These are phyloP conservation scores for Galerina sulciceps DNA, from an alignment of 768 basidiomycete species.

Conservation along the genomic window DNA sequence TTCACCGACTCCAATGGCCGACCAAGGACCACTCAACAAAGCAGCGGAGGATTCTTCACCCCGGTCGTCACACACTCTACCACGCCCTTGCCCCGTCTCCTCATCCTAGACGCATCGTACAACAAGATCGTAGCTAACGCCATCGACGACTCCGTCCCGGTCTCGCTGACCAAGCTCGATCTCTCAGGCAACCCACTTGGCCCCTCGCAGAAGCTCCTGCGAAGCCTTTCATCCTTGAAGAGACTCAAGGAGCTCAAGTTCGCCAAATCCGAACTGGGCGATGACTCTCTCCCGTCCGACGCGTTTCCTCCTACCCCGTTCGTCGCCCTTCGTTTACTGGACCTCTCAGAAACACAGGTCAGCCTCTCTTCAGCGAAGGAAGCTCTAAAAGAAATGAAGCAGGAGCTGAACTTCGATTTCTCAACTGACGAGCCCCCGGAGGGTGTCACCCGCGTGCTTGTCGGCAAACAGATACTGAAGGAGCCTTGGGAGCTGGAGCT, in stretches of 20 bases:
- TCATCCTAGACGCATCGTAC: conserved; percentile 65
- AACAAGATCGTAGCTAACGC: conserved; percentile 62
- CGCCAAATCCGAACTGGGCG: conserved; percentile 59
- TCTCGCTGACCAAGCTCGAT: conserved; percentile 58
- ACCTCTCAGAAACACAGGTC: conserved; percentile 69
- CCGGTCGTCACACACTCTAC: conserved; percentile 65
- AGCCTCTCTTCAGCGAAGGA: conserved; percentile 47
- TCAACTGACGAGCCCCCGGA: conserved; percentile 56
- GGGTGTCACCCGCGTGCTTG: conserved; percentile 57
- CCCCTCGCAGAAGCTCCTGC: conserved; percentile 44
- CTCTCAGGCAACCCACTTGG: conserved; percentile 73
- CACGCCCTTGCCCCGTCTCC: conserved; percentile 66
- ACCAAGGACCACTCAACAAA: conserved; percentile 30
- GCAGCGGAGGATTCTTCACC: conserved; percentile 63
- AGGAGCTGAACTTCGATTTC: conserved; percentile 57
- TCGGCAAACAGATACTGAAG: conserved; percentile 73
- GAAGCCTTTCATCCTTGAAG: conserved; percentile 47
- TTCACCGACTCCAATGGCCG: conserved; percentile 41
- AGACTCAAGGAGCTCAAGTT: conserved; percentile 62
- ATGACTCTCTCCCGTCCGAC: conserved; percentile 58
- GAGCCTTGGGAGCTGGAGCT: conserved; percentile 84
- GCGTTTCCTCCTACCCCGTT: conserved; percentile 47
- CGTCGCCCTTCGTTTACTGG: conserved; percentile 56
- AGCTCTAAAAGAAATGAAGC: conserved; percentile 51
- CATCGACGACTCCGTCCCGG: conserved; percentile 62